Base-by-base conservation (phyloP, 2,329 filamentous ascomycete genomes). In the Thermothelomyces thermophilus region DNA sequence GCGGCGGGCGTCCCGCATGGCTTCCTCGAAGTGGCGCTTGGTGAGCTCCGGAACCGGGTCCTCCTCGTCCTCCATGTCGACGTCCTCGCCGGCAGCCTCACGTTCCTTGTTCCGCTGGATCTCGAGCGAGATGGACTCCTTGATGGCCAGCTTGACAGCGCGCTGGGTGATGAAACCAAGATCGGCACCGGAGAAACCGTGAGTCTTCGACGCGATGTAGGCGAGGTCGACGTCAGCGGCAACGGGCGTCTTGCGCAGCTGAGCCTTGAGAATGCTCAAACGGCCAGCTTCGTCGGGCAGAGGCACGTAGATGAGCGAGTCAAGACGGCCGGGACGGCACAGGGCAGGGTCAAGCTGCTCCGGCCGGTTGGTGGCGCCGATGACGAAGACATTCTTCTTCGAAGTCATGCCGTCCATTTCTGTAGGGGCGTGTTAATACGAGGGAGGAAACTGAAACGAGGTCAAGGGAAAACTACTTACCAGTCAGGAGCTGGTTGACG, bases 321-420 rank as follows among this genome's bases (percentile, higher is more conserved):
- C 93, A 42, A 98, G 86, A 90, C 93, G 93, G 62, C 93, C 93
- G 50, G 93, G 93, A 80, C 93, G 90, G 81, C 91, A 96, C 62
- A 98, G 81, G 62, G 93, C 93, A 68, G 93, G 93, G 71, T 98
- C 93, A 53, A 98, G 87, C 76, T 97, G 93, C 76, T 98, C 93
- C 37, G 93, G 93, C 76, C 93, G 82, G 78, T 98, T 98, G 71
- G 93, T 98, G 40, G 93, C 93, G 69, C 93, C 93, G 63, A 98
- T 98, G 59, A 98, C 93, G 73, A 98, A 98, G 58, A 98, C 93
- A 69, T 98, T 98, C 87, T 98, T 98, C 87, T 98, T 98, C 34
- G 91, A 96, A 40, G 91, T 97, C 91, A 97, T 97, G 64, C 91
- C 91, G 62, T 97, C 91, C 91, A 97, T 96, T 82, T 97, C 89